Base-by-base conservation (phyloP, 2,329 filamentous ascomycete genomes). In the Alternaria longipes region DNA sequence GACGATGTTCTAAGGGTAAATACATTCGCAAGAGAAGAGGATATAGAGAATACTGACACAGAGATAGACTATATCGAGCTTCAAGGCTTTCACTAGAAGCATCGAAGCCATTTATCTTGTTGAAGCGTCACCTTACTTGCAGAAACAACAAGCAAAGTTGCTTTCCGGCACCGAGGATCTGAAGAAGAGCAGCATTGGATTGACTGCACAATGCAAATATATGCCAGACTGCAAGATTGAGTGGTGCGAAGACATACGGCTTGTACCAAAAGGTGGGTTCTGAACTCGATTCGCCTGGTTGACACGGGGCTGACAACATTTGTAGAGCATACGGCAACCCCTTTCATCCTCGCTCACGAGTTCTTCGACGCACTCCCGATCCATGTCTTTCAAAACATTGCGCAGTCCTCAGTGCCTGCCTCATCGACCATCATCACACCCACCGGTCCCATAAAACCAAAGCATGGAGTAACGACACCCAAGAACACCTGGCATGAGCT, bases 331-430 rank as follows among this genome's bases (percentile, higher is more conserved):
- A 84, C 86, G 62, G 91, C 91, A 74, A 91, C 89, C 22, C 94
- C 95, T 1, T 96, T 98, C 78, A 97, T 99, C 62, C 87, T 98
- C 50, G 95, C 95, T 5, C 95, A 99, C 78, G 95, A 99, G 77
- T 98, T 99, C 84, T 99, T 99, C 81, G 95, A 99, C 71, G 95
- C 95, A 3, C 89, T 99, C 0, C 95, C 95, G 34, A 97, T 99
- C 69, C 94, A 99, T 78, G 90, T 92, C 62, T 99, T 99, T 77
- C 91, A 98, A 78, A 90, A 92, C 14, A 85, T 94, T 52, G 78
- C 85, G 2, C 45, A 81, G 82, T 65, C 74, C 64, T 64, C 67
- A 66, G 57, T 77, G 57, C 67, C 73, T 54, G 80, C 69, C 63
- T 78, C 65, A 64, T 75, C 84, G 38, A 74, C 80, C 5, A 77